Evolutionary conservation across 1,284 basidiomycete genomes (phyloP).

Genomic region (Pholiota adiposa): DNA sequence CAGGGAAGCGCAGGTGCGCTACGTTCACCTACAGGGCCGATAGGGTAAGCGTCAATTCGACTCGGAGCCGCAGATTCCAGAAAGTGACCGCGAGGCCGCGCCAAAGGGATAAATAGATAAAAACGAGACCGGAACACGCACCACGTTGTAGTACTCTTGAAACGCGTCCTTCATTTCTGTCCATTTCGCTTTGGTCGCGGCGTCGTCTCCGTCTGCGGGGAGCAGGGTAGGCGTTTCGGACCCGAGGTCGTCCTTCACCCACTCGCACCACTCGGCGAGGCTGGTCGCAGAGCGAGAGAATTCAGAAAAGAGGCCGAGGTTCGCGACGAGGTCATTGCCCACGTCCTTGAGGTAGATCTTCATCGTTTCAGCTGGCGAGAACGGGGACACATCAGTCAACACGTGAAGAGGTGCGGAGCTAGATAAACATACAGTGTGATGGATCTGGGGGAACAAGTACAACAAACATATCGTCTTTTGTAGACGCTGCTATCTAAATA

Average conservation of each 20-base stretch:
- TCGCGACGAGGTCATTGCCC: constrained; percentile 40
- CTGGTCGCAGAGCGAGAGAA: constrained; percentile 32
- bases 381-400: background rate
- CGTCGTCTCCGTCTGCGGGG: constrained; percentile 6
- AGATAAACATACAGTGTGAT: constrained; percentile 31
- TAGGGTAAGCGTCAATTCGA: background rate
- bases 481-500: constrained; percentile 39
- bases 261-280: constrained; percentile 36
- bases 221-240: constrained; percentile 17
- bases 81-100: background rate
- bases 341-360: constrained; percentile 39
- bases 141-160: constrained; percentile 31
- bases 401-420: background rate
- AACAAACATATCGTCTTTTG: constrained; percentile 35
- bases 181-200: constrained; percentile 19
- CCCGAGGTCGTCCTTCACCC: constrained; percentile 32
- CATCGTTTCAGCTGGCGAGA: constrained; percentile 30
- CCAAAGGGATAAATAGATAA: background rate
- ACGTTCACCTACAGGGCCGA: constrained; percentile 20
- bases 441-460: constrained; percentile 40
- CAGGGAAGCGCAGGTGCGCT: constrained; percentile 25
- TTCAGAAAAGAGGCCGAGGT: constrained; percentile 36
- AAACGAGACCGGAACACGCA: constrained; percentile 16
- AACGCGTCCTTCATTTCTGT: constrained; percentile 23
- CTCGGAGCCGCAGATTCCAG: background rate